Evolutionary conservation across 225 moss, liverwort and hornwort genomes (phyloP), one percentile per base, ranked within the genome.

Genomic region (Climacium dendroides): DNA sequence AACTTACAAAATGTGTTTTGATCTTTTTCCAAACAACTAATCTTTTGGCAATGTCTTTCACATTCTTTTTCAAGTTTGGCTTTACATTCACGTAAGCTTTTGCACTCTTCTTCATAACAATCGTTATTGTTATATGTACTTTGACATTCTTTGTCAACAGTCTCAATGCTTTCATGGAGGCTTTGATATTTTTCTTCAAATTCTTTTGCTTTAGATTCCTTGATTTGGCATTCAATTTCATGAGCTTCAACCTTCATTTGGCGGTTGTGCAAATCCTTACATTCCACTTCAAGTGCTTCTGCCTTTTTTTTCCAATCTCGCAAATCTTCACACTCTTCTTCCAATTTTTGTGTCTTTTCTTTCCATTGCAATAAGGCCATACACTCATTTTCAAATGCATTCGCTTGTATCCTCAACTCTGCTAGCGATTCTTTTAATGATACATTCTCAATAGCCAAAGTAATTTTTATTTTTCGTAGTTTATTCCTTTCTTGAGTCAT

Each of bases 401-500:
- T 32, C 14, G 0, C 18, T 82, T 87, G 90, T 35, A 74, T 82
- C 64, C 47, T 79, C 32, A 85, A 35, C 23, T 87, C 69, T 15
- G 19, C 76, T 30, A 85, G 32, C 35, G 92, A 87, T 59, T 93
- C 93, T 77, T 90, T 93, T 29, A 92, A 86, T 4, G 93, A 90
- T 6, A 92, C 92, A 74, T 93, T 93, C 25, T 93, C 93, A 66
- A 93, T 87, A 43, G 93, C 93, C 75, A 93, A 85, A 35, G 86
- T 65, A 22, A 93, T 92, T n/a, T 90, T 93, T 4, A 92, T 86
- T 86, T 93, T 93, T 6, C 93, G 86, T 59, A 93, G 35, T 76
- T 93, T 93, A n/a, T 92, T 93, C 81, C 85, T 89, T 7, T 93
- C 93, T 87, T 88, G 89, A 43, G 85, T 93, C 84, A 93, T 89